Percentiles rank a stretch among this genome's conserved stretches.
Evolutionary conservation across 495 filamentous ascomycete species (phyloP).

Genomic region (Cercophora sp.): DNA sequence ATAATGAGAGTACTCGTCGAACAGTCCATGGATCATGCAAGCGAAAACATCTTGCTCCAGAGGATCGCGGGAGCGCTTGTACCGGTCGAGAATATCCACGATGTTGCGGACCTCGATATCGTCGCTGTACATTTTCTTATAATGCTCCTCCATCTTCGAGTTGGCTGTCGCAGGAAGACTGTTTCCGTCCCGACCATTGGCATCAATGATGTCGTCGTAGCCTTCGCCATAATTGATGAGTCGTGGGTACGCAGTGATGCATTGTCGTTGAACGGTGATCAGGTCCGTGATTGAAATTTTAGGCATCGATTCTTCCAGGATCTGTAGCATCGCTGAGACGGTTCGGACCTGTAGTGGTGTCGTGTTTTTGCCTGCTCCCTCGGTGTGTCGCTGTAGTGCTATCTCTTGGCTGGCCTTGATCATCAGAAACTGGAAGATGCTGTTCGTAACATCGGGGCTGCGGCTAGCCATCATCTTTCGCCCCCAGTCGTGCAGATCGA

Average conservation of each 20-base stretch:
- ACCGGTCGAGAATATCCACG: conserved; percentile 71
- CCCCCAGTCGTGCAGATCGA: conserved; percentile 81
- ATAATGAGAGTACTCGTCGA: conserved; percentile 96
- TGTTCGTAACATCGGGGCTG: conserved; percentile 55
- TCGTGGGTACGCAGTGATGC: conserved; percentile 89
- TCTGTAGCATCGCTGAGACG: conserved; percentile 73
- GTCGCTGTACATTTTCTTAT: conserved; percentile 91
- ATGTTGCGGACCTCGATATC: conserved; percentile 77
- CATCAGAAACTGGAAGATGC: conserved; percentile 68
- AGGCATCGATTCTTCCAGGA: conserved; percentile 62
- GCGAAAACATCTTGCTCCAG: conserved; percentile 90
- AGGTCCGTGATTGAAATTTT: conserved; percentile 45
- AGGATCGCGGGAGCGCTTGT: conserved; percentile 80
- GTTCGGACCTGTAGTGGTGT: conserved; percentile 74
- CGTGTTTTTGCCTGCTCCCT: conserved; percentile 48
- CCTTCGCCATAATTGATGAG: conserved; percentile 95
- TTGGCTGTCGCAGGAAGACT: conserved; percentile 72
- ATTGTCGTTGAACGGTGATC: conserved; percentile 69
- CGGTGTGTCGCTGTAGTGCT: conserved; percentile 58
- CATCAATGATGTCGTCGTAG: conserved; percentile 82
- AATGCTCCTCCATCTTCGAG: conserved; percentile 90
- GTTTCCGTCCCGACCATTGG: conserved; percentile 75
- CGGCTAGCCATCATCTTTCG: conserved; percentile 60
- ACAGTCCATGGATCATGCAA: conserved; percentile 97
- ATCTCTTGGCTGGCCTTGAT: conserved; percentile 83